Percentiles rank a stretch among this genome's conserved stretches.
Conservation (phyloP, 164 flowering plant genomes). For the Chloranthus sessilifolius region DNA sequence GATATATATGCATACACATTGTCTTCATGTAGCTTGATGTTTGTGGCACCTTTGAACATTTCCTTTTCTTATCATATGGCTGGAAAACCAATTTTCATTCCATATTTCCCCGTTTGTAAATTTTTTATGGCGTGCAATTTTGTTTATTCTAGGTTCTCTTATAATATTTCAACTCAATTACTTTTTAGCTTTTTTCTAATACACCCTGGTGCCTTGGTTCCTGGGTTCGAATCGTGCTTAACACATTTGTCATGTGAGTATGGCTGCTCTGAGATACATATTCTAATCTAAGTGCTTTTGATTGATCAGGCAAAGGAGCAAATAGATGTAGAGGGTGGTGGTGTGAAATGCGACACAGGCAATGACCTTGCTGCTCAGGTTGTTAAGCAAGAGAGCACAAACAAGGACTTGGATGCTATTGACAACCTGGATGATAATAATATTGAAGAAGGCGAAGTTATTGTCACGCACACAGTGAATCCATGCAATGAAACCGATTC, state of each 20-base stretch:
- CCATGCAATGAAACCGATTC: slow-evolving; percentile 18
- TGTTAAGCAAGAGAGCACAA: slow-evolving; percentile 21
- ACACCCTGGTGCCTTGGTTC: no score
- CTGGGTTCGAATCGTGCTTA: no score
- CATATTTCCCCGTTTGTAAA: no score
- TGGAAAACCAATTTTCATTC: no score
- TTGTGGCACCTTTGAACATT: no score
- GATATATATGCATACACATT: no score
- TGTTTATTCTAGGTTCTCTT: no score
- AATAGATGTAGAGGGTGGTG: background rate
- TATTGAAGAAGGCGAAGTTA: slow-evolving; percentile 16
- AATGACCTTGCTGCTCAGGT: slow-evolving; percentile 18
- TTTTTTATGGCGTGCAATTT: no score
- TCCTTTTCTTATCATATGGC: no score
- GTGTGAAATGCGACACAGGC: background rate
- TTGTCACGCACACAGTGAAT: slow-evolving; percentile 10
- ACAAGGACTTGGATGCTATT: slow-evolving; percentile 15
- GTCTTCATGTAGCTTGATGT: no score
- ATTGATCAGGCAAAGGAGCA: slow-evolving; percentile 29
- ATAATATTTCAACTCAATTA: no score
- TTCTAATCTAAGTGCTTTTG: slow-evolving; percentile 5
- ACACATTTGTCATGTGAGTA: background rate
- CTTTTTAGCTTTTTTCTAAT: no score
- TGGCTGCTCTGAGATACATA: background rate
- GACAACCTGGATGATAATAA: slow-evolving; percentile 21